A percentile compares a stretch with the other conserved stretches of the same genome.
These are phyloP conservation scores for Termitomyces sp. DNA, from an alignment of 768 basidiomycete species.

Conservation along the genomic window DNA sequence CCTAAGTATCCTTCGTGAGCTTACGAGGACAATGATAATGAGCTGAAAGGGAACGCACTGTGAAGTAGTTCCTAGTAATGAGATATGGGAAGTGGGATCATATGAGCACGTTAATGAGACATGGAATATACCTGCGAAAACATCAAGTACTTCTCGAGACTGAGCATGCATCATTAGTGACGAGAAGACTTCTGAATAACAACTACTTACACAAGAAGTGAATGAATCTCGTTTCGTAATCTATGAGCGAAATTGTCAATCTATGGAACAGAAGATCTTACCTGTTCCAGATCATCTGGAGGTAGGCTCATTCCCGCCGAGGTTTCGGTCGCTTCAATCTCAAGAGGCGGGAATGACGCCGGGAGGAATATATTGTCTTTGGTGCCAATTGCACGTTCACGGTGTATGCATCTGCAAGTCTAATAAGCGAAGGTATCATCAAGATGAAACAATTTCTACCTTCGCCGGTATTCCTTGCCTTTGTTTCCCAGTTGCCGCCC, in stretches of 20 bases:
- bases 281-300: slow-evolving; percentile 48
- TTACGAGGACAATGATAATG: neutral
- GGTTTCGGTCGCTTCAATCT: slow-evolving; percentile 19
- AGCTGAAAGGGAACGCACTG: slow-evolving; percentile 21
- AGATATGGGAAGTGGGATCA: neutral
- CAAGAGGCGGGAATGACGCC: slow-evolving; percentile 47
- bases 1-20: slow-evolving; percentile 28
- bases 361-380: slow-evolving; percentile 48
- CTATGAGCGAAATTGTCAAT: neutral
- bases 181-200: neutral
- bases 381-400: slow-evolving; percentile 30
- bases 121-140: slow-evolving; percentile 34
- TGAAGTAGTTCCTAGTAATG: slow-evolving; percentile 30
- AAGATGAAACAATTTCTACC: slow-evolving; percentile 30
- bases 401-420: slow-evolving; percentile 42
- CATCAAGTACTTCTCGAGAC: slow-evolving; percentile 46
- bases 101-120: neutral
- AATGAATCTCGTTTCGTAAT: slow-evolving; percentile 42
- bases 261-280: slow-evolving; percentile 18
- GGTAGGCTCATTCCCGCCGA: slow-evolving; percentile 32
- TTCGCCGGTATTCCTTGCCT: slow-evolving; percentile 49
- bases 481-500: slow-evolving; percentile 36
- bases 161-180: slow-evolving; percentile 15
- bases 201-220: slow-evolving; percentile 52
- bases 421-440: slow-evolving; percentile 1